Evolutionary conservation across 2,329 filamentous ascomycete species (phyloP), one percentile per base, ranked within the genome.

Genomic region (Exophiala mesophila): DNA sequence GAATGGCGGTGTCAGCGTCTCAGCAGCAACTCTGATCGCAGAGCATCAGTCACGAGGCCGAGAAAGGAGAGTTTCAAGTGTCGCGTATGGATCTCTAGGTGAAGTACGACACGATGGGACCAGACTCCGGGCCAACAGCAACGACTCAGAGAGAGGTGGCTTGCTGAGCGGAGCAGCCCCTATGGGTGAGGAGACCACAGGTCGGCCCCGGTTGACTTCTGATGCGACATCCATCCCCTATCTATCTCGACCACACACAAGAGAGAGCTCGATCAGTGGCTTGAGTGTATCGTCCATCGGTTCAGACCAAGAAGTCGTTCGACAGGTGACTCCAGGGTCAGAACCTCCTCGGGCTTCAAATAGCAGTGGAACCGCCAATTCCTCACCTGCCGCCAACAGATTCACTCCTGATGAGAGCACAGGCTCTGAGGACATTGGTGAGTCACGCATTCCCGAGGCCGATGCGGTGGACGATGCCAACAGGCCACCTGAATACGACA

Each of bases 101-200:
- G 64, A 67, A 50, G 70, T 71, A 13, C 63, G 70, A 36, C 70
- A 72, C 41, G 70, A 73, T 50, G 70, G 70, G 3, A 68, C 67
- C 2, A 63, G 70, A n/a, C 50, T 73, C 26, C 67, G 69, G 36
- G 64, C 66, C 12, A 63, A 64, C 43, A 72, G 69, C 18, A 59
- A 62, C 23, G 68, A 72, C 36, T 72, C 70, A 1, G 70, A 73
- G 49, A 62, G 64, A 29, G 63, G 63, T n/a, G 69, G 69, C 3
- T 57, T 73, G 2, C 57, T 73, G 10, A 60, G 61, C 21, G 58
- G 62, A 26, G 61, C 63, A 6, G 62, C 62, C 7, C 51, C 57
- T 9, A 62, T 64, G 58, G 60, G 57, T 31, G 52, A 53, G 7
- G 55, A 56, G n/a, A 30, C 42, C 18, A 45, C 9, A 19, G 36